Base-by-base conservation (phyloP, 805 yeast genomes). In the Candida sithepensis region DNA sequence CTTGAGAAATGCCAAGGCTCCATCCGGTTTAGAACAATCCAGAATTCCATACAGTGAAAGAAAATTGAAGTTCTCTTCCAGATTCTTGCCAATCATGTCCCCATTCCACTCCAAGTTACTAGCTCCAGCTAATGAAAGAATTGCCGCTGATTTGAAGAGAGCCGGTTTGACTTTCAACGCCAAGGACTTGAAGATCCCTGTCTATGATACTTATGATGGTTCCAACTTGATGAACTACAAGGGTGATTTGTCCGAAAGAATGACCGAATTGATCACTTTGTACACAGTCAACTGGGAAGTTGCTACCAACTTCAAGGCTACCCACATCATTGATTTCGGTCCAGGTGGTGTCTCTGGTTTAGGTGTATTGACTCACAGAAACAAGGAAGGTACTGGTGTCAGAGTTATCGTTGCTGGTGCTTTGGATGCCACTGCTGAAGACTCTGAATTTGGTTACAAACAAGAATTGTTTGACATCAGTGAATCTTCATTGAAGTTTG, bases 311-410 rank as follows among this genome's bases (percentile, higher is more conserved):
- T 88, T 88, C 67, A 67, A 78, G 42, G 79, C 94, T 23, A 87
- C 97, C 41, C 99, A 94, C 67, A 80, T 94, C 60, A 69, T 94
- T 53, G 99, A 94, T 72, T 94, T 94, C 60, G 99, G 99, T 66
- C 99, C 99, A 52, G 99, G 99, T 71, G 98, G 98, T 59, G 83
- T 88, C 34, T 88, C 97, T 40, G 99, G 99, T 61, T 77, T 94
- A 57, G 99, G 99, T 72, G 87, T 87, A 52, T 78, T 94, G 59
- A 94, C 99, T 48, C 97, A 90, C 72, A 85, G 96, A 72, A 94
- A 92, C 77, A 94, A 92, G 71, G 99, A 94, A 61, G 99, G 99
- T 69, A 89, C 97, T 44, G 99, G 99, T 70, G 86, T 87, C 43
- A 86, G 99, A 70, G 75, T 92, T 55, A 88, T 94, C 59, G 79